Conservation (phyloP, 495 filamentous ascomycete genomes). For the Xylaria sp. region DNA sequence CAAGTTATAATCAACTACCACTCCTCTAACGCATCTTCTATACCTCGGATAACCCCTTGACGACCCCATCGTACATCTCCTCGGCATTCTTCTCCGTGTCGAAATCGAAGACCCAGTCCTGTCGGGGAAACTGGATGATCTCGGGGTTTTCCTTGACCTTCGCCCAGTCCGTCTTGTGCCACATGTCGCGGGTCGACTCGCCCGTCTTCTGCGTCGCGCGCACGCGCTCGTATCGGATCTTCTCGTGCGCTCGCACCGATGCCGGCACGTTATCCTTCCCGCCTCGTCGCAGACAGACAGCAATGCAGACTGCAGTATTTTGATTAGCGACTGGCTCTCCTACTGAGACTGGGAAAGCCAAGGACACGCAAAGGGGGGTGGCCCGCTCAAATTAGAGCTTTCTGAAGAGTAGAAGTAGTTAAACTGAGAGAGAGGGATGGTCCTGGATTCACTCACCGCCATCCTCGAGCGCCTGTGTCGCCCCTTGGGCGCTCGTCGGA, state of each 20-base stretch:
- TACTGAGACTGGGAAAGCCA: neutral
- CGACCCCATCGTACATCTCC: slow-evolving; percentile 55
- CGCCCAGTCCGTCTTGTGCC: slow-evolving; percentile 64
- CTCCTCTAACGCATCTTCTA: neutral
- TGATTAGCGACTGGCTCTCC: neutral
- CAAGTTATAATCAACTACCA: neutral
- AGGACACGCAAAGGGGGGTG: neutral
- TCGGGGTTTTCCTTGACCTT: slow-evolving; percentile 57
- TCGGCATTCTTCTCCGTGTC: slow-evolving; percentile 64
- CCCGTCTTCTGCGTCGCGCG: slow-evolving; percentile 59
- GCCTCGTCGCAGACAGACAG: slow-evolving; percentile 61
- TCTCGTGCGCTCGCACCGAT: slow-evolving; percentile 57
- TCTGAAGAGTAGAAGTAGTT: neutral
- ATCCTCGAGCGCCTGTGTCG: slow-evolving; percentile 72
- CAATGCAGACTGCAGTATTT: slow-evolving; percentile 55
- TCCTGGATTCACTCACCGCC: slow-evolving; percentile 31
- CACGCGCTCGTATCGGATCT: slow-evolving; percentile 58
- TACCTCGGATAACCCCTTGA: slow-evolving; percentile 27
- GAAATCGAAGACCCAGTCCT: slow-evolving; percentile 64
- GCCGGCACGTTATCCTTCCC: slow-evolving; percentile 58
- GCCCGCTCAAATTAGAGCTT: neutral
- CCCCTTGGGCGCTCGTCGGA: slow-evolving; percentile 68
- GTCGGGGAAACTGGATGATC: slow-evolving; percentile 60
- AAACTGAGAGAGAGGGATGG: neutral
- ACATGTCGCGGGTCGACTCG: slow-evolving; percentile 60